Percentiles rank a stretch among this genome's conserved stretches.
Evolutionary conservation across 176 grass and related monocot species (phyloP).

Genomic region (Chrysopogon serrulatus): DNA sequence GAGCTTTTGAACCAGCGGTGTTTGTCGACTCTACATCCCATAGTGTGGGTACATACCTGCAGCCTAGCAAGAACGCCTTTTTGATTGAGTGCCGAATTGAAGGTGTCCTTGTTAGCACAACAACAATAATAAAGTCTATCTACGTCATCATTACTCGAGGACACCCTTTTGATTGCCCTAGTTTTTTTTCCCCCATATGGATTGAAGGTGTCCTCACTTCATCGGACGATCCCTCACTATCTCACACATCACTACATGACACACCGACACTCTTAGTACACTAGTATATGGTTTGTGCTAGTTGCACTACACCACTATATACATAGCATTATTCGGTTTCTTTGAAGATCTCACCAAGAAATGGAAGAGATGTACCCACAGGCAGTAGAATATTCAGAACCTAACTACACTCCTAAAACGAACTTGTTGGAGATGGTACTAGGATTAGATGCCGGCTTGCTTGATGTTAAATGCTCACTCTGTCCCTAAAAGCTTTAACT

Average conservation of each 20-base stretch:
- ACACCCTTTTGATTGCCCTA: not conserved
- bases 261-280: not conserved
- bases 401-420: slow-evolving; percentile 6
- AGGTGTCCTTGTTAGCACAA: not conserved
- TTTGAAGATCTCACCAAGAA: not conserved
- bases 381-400: not conserved
- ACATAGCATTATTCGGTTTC: not conserved
- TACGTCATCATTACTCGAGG: not conserved
- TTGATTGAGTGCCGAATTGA: not conserved
- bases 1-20: too few relatives aligned
- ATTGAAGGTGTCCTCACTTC: too few relatives aligned
- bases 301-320: not conserved
- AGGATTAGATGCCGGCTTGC: not conserved
- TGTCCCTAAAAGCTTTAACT: too few relatives aligned
- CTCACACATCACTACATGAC: not conserved
- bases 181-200: not conserved
- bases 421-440: not conserved
- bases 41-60: too few relatives aligned
- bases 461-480: too few relatives aligned
- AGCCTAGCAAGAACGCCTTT: too few relatives aligned
- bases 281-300: too few relatives aligned
- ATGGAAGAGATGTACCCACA: not conserved
- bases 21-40: too few relatives aligned
- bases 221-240: not conserved
- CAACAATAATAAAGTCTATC: not conserved